Evolutionary conservation across 306 rosid species (phyloP), one percentile per base, ranked within the genome.

Genomic region (Senna tora): DNA sequence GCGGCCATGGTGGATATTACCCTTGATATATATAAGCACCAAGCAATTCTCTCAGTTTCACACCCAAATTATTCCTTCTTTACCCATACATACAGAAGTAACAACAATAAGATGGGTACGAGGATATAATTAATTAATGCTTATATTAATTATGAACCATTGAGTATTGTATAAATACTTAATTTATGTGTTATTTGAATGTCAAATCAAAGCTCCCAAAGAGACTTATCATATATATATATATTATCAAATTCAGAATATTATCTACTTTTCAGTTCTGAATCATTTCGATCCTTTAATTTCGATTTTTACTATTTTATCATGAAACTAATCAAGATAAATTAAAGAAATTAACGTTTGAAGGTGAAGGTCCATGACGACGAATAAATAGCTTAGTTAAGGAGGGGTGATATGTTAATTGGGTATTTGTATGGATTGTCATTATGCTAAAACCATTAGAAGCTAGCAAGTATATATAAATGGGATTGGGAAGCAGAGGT

Each of bases 1-100:
- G 76, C 10, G 81, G 84, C 59, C 73, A 79, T 11, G 84, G 86
- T 34, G 85, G 86, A 65, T 79, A 88, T 53, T 59, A 70, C 41
- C 88, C 87, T 33, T 83, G 71, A 83, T 14, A 38, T 21, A 83
- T 14, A 38, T 21, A 13, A 42, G 12, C 7, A 39, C 50, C 11
- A 22, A n/a, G n/a, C n/a, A n/a, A n/a, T n/a, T n/a, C n/a, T n/a
- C n/a, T n/a, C n/a, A n/a, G n/a, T n/a, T n/a, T n/a, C n/a, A n/a
- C n/a, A n/a, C n/a, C n/a, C n/a, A n/a, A n/a, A n/a, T n/a, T n/a
- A n/a, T n/a, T 51, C 43, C 56, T 56, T 63, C 47, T 19, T 19
- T 38, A 25, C 19, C 50, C 47, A 28, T 25, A 69, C 47, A 28
- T 25, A 69, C 3, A 16, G 19, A 55, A 20, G 15, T 53, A 17